Conservation (phyloP, 345 rosid species). For the Boechera stricta region DNA sequence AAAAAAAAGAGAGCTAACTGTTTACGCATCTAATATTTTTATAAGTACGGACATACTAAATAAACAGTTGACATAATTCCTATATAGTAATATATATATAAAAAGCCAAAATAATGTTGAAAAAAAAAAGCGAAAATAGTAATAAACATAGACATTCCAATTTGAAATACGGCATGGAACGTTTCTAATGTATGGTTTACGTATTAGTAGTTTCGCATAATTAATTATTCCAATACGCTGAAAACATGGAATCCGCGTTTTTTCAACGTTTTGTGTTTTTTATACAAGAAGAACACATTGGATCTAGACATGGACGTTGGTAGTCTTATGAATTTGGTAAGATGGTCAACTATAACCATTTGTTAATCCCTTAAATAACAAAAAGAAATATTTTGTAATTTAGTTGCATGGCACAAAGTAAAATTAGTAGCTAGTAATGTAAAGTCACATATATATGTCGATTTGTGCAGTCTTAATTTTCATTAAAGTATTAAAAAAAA, state of each 20-base stretch:
- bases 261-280: conserved; percentile 2
- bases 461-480: neutral
- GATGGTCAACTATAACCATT: conserved; percentile 17
- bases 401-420: neutral
- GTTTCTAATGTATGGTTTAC: conserved; percentile 18
- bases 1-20: conserved; percentile 26
- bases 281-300: neutral
- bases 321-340: conserved; percentile 3
- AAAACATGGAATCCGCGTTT: conserved; percentile 5
- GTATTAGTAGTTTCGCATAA: conserved; percentile 6
- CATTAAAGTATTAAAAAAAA: neutral
- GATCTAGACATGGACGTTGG: conserved; percentile 22
- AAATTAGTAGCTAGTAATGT: neutral
- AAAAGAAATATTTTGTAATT: neutral
- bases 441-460: neutral
- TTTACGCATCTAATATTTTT: conserved; percentile 26
- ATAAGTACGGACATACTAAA: neutral
- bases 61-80: conserved; percentile 3
- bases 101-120: neutral
- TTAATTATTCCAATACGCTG: neutral
- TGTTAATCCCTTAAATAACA: neutral
- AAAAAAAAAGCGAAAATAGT: neutral
- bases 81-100: neutral
- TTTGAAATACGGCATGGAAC: conserved; percentile 19
- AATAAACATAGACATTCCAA: conserved; percentile 27